Evolutionary conservation across 352 stramenopile genomes (phyloP).

Genomic region (Lagenidium giganteum): DNA sequence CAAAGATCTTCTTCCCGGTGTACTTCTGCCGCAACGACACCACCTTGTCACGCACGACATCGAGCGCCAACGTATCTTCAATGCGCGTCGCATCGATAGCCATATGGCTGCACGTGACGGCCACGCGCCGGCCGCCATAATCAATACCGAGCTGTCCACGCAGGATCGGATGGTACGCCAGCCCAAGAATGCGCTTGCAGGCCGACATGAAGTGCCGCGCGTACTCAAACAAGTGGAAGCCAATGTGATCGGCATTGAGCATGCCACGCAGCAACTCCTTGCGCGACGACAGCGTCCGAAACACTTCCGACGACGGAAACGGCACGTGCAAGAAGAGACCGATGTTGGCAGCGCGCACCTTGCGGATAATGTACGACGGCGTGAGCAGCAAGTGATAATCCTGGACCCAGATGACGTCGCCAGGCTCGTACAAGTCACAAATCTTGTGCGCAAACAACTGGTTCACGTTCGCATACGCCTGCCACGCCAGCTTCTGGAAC

Average conservation of each 20-base stretch:
- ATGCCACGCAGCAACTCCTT: constrained; percentile 89
- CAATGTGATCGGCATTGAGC: constrained; percentile 89
- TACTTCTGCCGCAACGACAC: constrained; percentile 59
- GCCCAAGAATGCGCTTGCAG: constrained; percentile 90
- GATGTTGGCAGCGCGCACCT: constrained; percentile 86
- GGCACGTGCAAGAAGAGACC: constrained; percentile 98
- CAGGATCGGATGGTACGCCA: constrained; percentile 91
- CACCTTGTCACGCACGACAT: constrained; percentile 42
- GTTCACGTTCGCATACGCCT: constrained; percentile 94
- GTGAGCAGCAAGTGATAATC: constrained; percentile 98
- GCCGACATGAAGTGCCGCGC: constrained; percentile 89
- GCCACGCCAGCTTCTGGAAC: constrained; percentile 78
- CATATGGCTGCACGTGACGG: constrained; percentile 94
- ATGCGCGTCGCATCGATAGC: constrained; percentile 57
- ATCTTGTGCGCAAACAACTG: constrained; percentile 87
- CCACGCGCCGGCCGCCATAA: constrained; percentile 92
- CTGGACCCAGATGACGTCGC: constrained; percentile 96
- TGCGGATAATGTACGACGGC: constrained; percentile 93
- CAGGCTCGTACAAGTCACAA: constrained; percentile 68
- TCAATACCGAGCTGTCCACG: constrained; percentile 91
- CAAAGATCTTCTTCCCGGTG: constrained; percentile 82
- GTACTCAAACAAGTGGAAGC: constrained; percentile 93
- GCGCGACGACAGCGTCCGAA: constrained; percentile 92
- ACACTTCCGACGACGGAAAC: constrained; percentile 98
- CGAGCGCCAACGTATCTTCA: constrained; percentile 36